Evolutionary conservation across 371 early-diverging fungal species (phyloP).

Genomic region (Lichtheimia ornata): DNA sequence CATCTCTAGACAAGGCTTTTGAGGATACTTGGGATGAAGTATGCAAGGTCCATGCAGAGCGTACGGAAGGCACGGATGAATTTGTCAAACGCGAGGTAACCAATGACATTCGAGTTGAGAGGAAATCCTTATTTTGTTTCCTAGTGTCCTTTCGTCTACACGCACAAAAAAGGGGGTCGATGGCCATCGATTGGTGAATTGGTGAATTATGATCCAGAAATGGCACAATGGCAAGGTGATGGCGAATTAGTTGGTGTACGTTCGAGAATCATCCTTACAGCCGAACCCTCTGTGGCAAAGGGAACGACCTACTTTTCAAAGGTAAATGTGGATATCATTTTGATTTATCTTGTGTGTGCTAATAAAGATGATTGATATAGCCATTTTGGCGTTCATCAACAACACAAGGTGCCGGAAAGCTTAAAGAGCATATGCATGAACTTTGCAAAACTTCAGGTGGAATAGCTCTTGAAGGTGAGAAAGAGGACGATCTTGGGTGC

Average conservation of each 20-base stretch:
- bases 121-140: not conserved
- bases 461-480: slow-evolving; percentile 15
- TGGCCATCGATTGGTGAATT: slow-evolving; percentile 42
- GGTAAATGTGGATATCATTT: slow-evolving; percentile 7
- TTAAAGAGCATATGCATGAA: slow-evolving; percentile 16
- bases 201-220: slow-evolving; percentile 43
- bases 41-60: slow-evolving; percentile 34
- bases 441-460: slow-evolving; percentile 29
- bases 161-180: slow-evolving; percentile 9
- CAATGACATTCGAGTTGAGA: not conserved
- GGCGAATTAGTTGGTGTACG: slow-evolving; percentile 48
- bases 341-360: no score
- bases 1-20: slow-evolving; percentile 16
- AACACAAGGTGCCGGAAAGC: slow-evolving; percentile 7
- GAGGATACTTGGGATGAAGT: slow-evolving; percentile 33
- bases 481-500: not conserved
- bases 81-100: slow-evolving; percentile 32
- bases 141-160: slow-evolving; percentile 45
- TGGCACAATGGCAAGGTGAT: slow-evolving; percentile 53
- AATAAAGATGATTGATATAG: slow-evolving; percentile 1
- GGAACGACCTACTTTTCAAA: slow-evolving; percentile 27
- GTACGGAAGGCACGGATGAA: slow-evolving; percentile 30
- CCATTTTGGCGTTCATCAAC: slow-evolving; percentile 29
- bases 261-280: slow-evolving; percentile 36
- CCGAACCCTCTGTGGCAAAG: not conserved